Evolutionary conservation across 768 basidiomycete genomes (phyloP), one percentile per base, ranked within the genome.

Genomic region (Steccherinum ochraceum): DNA sequence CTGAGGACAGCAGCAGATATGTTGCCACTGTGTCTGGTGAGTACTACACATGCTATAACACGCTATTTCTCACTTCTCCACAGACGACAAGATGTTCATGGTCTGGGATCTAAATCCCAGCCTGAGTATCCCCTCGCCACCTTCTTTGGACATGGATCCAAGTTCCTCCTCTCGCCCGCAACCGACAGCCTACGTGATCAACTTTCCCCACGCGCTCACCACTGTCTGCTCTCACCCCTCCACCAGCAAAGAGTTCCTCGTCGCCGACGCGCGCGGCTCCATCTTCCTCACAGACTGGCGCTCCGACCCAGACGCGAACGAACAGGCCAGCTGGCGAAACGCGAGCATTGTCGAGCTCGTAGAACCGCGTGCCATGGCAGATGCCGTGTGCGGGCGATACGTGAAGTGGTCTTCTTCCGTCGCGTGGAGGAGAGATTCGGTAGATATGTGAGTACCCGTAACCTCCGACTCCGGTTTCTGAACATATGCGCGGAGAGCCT

Each of bases 271-370:
- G 49, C 78, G 77, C 27, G 89, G 89, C 26, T 83, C 81, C 24
- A 70, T 91, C 44, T 89, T 83, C 64, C 65, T 90, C 44, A 80
- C 83, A n/a, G 87, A 92, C 68, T 92, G 89, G 89, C 80, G 84
- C 49, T 77, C 83, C 4, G 85, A 89, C 60, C 83, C 83, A 1
- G 74, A 75, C 12, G 75, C 60, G 49, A 58, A 67, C 18, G 76
- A 75, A 49, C 72, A 73, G 49, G 76, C 72, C 43, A 74, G 68
- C 49, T 80, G 83, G 75, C 76, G 83, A 44, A 79, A 83, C 62
- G 76, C 65, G 18, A 83, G 76, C 60, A 66, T 89, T 42, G 59
- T 88, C 18, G 89, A 92, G 63, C 79, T 92, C 2, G 69, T 83
- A 13, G 87, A 90, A 50, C 86, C 89, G 13, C 70, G 75, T 46